phyloP scores from a whole-genome alignment of 2,329 filamentous ascomycete genomes.

The Aspergillus niger region DNA sequence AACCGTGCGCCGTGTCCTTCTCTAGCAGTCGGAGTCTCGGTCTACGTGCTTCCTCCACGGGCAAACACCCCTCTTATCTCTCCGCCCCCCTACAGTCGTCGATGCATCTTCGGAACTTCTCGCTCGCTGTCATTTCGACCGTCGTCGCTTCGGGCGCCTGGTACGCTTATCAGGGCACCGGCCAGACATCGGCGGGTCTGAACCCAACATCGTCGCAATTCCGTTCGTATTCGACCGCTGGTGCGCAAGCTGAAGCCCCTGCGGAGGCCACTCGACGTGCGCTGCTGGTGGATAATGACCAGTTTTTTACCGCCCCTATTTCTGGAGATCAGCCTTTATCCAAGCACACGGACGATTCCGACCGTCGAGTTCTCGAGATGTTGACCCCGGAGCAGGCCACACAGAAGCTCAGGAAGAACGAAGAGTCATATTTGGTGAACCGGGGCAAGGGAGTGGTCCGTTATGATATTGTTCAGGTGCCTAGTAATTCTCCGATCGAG shows the following conservation, averaged over 20 bases:
- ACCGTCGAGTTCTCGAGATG: constrained; percentile 90
- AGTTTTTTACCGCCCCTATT: constrained; percentile 84
- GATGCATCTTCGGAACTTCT: constrained; percentile 54
- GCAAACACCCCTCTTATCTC: constrained; percentile 37
- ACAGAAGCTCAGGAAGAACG: constrained; percentile 80
- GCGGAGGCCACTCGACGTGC: constrained; percentile 64
- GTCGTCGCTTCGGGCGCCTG: constrained; percentile 52
- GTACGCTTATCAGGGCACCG: constrained; percentile 50
- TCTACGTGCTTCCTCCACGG: constrained; percentile 37
- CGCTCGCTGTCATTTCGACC: constrained; percentile 50
- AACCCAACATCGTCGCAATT: constrained; percentile 29
- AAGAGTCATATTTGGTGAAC: constrained; percentile 89
- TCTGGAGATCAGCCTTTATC: constrained; percentile 82
- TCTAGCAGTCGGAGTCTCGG: constrained; percentile 41
- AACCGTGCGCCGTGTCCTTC: constrained; percentile 39
- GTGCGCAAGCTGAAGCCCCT: constrained; percentile 40
- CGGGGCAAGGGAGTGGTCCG: constrained; percentile 87
- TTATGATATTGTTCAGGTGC: constrained; percentile 91
- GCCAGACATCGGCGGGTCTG: constrained; percentile 26
- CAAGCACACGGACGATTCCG: constrained; percentile 83
- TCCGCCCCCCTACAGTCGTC: constrained; percentile 45
- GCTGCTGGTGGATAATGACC: constrained; percentile 84
- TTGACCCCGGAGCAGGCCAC: constrained; percentile 92
- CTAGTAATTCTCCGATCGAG: constrained; percentile 96
- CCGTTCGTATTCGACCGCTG: constrained; percentile 29